Base-by-base conservation (phyloP, 2,329 filamentous ascomycete species). In the Aspergillus sp. region DNA sequence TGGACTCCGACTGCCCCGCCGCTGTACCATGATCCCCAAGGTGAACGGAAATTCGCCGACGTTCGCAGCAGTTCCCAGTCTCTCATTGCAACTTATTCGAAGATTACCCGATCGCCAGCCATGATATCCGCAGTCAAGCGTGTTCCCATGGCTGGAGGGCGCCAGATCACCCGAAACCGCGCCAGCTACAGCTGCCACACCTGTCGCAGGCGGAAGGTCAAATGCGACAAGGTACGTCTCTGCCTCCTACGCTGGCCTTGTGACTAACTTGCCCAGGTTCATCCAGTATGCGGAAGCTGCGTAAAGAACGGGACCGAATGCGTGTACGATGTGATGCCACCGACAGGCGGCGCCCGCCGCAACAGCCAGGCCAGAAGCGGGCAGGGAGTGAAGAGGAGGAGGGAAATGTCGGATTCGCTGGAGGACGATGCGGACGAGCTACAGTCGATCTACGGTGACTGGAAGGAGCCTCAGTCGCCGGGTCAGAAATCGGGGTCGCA, bases 81-180 rank as follows among this genome's bases (percentile, higher is more conserved):
- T 32, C 24, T 34, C 34, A 11, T 27, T 35, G 29, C 30, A 13
- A 29, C n/a, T n/a, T n/a, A n/a, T n/a, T n/a, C n/a, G n/a, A n/a
- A n/a, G n/a, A n/a, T n/a, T n/a, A n/a, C n/a, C n/a, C n/a, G 35
- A 24, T 24, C 37, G 10, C 8, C 36, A 4, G 32, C 39, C n/a
- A 30, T 31, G 10, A 27, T 29, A 11, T 37, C 26, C 25, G 27
- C 37, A 10, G 29, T 31, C 15, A 27, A 36, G 8, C 26, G 34
- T n/a, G 29, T 31, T 11, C 38, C 33, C 13, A 48, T 57, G 15
- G 43, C 41, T 3, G 40, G 47, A 22, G 52, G 52, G 26, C 63
- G 63, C 31, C 63, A 66, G 34, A 68, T 68, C 32, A 68, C 64
- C 24, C 60, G 65, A 12, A 66, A 63, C 29, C 60, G 65, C 30